These are phyloP conservation scores for Acacia pycnantha DNA, from an alignment of 331 rosid species.

Conservation along the genomic window DNA sequence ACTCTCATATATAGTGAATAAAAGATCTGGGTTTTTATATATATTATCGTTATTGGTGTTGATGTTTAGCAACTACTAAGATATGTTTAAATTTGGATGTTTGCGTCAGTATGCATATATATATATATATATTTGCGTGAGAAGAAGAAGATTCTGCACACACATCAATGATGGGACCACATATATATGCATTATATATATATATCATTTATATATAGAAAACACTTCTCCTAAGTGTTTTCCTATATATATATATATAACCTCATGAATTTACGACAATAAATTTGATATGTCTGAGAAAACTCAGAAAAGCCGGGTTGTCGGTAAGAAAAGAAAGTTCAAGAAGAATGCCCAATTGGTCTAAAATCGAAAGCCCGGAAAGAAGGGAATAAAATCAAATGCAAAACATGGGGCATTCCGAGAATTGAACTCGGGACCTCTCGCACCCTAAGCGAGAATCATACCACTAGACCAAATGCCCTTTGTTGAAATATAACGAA, in stretches of 20 bases:
- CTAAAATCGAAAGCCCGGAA: rapidly evolving
- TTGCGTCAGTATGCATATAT: background rate
- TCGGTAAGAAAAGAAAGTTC: too few species aligned
- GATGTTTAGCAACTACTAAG: background rate
- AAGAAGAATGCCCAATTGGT: background rate
- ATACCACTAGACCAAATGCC: conserved; percentile 76
- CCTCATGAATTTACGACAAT: background rate
- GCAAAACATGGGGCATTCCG: conserved; percentile 46
- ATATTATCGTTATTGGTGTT: too few species aligned
- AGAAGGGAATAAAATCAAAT: background rate
- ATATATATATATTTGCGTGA: too few species aligned
- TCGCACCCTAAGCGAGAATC: conserved; percentile 80
- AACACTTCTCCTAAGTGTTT: too few species aligned
- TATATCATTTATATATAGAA: too few species aligned
- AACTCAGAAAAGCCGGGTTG: too few species aligned
- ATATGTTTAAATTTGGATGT: background rate
- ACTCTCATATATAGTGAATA: background rate
- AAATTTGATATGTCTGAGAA: background rate
- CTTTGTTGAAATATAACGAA: background rate
- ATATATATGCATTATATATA: too few species aligned
- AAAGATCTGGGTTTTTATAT: background rate
- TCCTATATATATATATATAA: background rate
- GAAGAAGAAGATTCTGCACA: too few species aligned
- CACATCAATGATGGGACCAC: too few species aligned
- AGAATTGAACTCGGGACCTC: conserved; percentile 83